These are phyloP conservation scores for Raddia guianensis DNA, from an alignment of 176 grass and related monocot species.

Conservation along the genomic window DNA sequence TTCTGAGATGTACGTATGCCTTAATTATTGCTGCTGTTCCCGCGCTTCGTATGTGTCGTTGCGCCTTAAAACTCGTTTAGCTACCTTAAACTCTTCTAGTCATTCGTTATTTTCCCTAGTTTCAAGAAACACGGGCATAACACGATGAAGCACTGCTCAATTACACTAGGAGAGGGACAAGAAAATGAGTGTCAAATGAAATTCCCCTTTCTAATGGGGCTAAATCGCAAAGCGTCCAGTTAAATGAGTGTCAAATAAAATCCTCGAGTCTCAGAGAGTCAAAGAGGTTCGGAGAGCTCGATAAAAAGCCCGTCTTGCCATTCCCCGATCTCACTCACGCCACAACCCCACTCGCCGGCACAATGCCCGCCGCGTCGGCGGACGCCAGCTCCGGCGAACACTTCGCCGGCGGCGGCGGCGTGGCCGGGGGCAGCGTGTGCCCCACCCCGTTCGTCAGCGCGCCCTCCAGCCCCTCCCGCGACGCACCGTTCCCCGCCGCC, in stretches of 20 bases:
- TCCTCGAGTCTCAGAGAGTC: background rate
- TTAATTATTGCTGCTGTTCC: too few relatives aligned
- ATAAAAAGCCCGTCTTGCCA: conserved; percentile 9
- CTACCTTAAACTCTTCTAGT: too few relatives aligned
- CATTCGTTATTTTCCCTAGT: too few relatives aligned
- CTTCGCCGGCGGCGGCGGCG: background rate
- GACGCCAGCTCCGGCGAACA: conserved; percentile 29
- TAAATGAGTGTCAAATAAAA: background rate
- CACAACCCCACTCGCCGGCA: conserved; percentile 18
- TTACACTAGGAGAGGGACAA: too few relatives aligned
- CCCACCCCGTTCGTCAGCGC: conserved; percentile 68
- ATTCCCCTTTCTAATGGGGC: background rate
- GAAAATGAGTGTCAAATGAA: too few relatives aligned
- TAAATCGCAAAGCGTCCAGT: background rate
- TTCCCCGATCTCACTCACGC: background rate
- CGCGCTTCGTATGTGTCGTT: too few relatives aligned
- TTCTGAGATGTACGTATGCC: too few relatives aligned
- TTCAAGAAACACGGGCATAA: too few relatives aligned
- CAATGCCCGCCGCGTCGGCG: conserved; percentile 32
- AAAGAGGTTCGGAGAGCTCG: background rate
- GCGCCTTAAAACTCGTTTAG: too few relatives aligned
- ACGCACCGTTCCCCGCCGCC: background rate
- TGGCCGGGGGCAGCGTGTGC: conserved; percentile 41
- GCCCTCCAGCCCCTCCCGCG: conserved; percentile 55
- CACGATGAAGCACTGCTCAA: too few relatives aligned